phyloP scores from a whole-genome alignment of 1,139 yeast genomes.

The Magnusiomyces fungicola region DNA sequence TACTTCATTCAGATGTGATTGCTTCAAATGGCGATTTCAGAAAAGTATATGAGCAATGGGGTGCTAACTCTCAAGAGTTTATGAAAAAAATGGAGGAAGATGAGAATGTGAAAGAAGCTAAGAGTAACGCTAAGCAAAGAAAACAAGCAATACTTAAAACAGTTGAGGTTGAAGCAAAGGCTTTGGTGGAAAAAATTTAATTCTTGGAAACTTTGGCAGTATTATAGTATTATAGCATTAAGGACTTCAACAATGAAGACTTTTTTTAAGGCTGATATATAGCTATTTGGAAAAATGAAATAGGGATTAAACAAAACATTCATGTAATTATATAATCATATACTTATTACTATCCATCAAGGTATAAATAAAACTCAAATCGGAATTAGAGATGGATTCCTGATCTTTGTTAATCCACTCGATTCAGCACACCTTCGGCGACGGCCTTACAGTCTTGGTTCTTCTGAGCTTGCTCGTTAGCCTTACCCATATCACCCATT shows the following conservation, averaged over 20 bases:
- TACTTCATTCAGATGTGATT: slow-evolving; percentile 14
- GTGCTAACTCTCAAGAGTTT: slow-evolving; percentile 1
- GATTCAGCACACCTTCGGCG: slow-evolving; percentile 11
- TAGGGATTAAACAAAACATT: no score
- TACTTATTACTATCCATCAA: no score
- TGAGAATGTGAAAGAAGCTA: slow-evolving; percentile 10
- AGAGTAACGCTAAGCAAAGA: slow-evolving; percentile 12
- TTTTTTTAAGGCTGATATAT: no score
- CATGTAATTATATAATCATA: no score
- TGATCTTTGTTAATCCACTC: slow-evolving; percentile 16
- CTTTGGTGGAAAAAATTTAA: slow-evolving; percentile 6
- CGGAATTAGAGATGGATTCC: no score
- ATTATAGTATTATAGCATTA: no score
- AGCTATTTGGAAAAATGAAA: no score
- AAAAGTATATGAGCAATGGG: slow-evolving; percentile 12
- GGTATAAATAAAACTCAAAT: no score
- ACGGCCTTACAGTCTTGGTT: slow-evolving; percentile 5
- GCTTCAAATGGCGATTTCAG: slow-evolving; percentile 9
- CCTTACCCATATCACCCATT: slow-evolving; percentile 7
- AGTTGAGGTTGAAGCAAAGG: slow-evolving; percentile 9
- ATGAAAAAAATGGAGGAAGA: background rate
- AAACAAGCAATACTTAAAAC: slow-evolving; percentile 6
- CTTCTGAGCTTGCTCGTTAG: slow-evolving; percentile 5
- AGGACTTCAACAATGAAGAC: no score
- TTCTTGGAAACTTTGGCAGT: no score